Conservation (phyloP, 352 stramenopile genomes). For the Globisporangium perplexum region DNA sequence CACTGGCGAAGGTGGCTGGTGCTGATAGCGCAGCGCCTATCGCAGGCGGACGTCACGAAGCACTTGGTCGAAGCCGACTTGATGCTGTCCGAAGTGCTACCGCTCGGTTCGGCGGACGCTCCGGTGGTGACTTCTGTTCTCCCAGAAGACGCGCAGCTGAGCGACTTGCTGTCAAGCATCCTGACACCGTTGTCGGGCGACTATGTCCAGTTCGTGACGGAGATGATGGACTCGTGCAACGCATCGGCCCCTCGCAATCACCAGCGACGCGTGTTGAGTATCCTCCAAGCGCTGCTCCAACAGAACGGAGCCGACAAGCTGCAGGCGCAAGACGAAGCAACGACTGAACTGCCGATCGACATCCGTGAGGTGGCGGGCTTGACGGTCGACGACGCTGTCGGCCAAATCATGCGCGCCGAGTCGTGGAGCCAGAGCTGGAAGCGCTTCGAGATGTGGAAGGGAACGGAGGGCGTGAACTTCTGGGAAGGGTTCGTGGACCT, state of each 20-base stretch:
- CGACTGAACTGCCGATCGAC: constrained; percentile 14
- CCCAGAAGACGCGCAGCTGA: constrained; percentile 24
- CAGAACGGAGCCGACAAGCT: constrained; percentile 17
- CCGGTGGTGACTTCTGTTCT: constrained; percentile 4
- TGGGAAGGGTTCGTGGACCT: constrained; percentile 68
- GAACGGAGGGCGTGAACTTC: constrained; percentile 35
- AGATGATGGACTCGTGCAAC: constrained; percentile 27
- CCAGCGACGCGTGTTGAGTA: constrained; percentile 25
- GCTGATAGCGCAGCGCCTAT: constrained; percentile 37
- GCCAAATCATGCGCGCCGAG: constrained; percentile 20
- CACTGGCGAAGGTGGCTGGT: constrained; percentile 51
- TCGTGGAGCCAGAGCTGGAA: constrained; percentile 31
- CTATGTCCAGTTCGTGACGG: constrained; percentile 43
- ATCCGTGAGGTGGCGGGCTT: constrained; percentile 10
- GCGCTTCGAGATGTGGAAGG: constrained; percentile 45
- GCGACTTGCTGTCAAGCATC: constrained; percentile 34
- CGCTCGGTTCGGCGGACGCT: neutral
- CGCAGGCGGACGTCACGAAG: constrained; percentile 39
- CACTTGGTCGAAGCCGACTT: constrained; percentile 54
- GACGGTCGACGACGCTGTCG: constrained; percentile 16
- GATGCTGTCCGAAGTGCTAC: constrained; percentile 19
- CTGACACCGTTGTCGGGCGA: constrained; percentile 34
- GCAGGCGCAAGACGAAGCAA: constrained; percentile 6
- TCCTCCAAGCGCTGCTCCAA: constrained; percentile 33
- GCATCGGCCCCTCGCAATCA: constrained; percentile 19